Evolutionary conservation across 768 basidiomycete species (phyloP).

Genomic region (Hydnomerulius pinastri): DNA sequence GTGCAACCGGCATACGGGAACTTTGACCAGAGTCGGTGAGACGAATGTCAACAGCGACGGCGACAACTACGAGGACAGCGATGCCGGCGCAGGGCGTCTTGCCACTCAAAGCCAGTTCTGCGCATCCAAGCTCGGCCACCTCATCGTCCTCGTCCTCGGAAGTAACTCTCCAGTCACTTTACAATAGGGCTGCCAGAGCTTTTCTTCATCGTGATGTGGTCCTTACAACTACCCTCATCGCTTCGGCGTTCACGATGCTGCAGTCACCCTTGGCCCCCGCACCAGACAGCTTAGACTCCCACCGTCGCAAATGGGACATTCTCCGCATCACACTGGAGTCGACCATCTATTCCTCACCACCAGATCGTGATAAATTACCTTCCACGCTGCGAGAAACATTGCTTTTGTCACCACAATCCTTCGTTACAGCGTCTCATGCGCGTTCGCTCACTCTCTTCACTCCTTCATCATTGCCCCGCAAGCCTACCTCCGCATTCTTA

Average conservation of each 20-base stretch:
- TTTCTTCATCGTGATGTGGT: conserved; percentile 74
- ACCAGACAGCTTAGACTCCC: conserved; percentile 45
- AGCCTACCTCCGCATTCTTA: conserved; percentile 54
- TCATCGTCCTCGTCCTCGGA: conserved; percentile 34
- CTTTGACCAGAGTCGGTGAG: background rate
- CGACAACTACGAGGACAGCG: conserved; percentile 35
- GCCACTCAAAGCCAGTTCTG: conserved; percentile 38
- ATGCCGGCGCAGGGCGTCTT: conserved; percentile 27
- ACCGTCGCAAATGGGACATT: conserved; percentile 84
- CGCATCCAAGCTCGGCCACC: conserved; percentile 4
- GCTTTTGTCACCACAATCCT: conserved; percentile 56
- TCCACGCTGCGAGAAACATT: conserved; percentile 52
- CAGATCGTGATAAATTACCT: conserved; percentile 46
- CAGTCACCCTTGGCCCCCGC: conserved; percentile 36
- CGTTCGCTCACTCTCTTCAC: conserved; percentile 73
- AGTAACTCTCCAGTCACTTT: conserved; percentile 67
- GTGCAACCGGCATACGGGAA: conserved; percentile 3
- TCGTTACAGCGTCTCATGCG: conserved; percentile 55
- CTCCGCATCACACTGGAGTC: conserved; percentile 82
- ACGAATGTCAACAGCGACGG: conserved; percentile 54
- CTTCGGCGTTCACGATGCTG: conserved; percentile 68
- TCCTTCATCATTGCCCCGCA: conserved; percentile 42
- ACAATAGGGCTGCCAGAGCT: conserved; percentile 75
- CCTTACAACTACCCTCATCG: conserved; percentile 65
- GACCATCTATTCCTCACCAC: conserved; percentile 62